Conservation (phyloP, 1,139 yeast species). For the Hemisphaericaspora xylofermentans region DNA sequence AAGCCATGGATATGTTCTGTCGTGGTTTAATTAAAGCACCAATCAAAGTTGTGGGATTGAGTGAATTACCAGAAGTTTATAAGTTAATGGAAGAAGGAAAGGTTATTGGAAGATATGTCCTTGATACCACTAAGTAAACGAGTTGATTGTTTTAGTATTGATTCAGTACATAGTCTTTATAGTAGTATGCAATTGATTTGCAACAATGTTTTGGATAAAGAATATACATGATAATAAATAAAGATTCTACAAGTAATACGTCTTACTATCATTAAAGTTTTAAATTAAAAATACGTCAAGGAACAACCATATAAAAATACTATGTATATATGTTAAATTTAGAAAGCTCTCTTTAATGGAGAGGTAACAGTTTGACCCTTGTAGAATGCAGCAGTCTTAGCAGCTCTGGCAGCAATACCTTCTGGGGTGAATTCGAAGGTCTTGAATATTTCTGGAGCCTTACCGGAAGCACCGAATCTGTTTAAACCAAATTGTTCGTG, state of each 20-base stretch:
- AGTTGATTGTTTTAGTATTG: background rate
- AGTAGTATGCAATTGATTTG: no score
- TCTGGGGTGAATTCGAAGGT: conserved; percentile 90
- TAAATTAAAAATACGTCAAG: conserved; percentile 2
- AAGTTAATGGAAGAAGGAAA: conserved; percentile 69
- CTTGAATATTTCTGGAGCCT: conserved; percentile 80
- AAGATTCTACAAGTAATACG: no score
- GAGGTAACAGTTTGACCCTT: conserved; percentile 71
- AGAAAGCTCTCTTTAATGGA: conserved; percentile 80
- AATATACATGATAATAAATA: background rate
- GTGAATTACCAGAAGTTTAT: conserved; percentile 59
- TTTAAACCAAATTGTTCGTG: conserved; percentile 96
- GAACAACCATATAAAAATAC: background rate
- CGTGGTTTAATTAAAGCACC: conserved; percentile 71
- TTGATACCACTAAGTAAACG: conserved; percentile 46
- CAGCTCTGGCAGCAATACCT: conserved; percentile 86
- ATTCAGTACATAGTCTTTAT: no score
- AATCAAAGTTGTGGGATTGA: conserved; percentile 63
- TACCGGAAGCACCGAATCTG: conserved; percentile 98
- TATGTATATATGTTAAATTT: conserved; percentile 14
- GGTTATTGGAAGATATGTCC: conserved; percentile 71
- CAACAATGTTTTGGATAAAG: background rate
- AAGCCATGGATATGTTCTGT: conserved; percentile 70
- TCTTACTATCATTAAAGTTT: conserved; percentile 3
- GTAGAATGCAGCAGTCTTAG: conserved; percentile 78